A percentile compares a stretch with the other conserved stretches of the same genome.
Evolutionary conservation across 2,329 filamentous ascomycete genomes (phyloP).

Genomic region (Aureobasidium sp.): DNA sequence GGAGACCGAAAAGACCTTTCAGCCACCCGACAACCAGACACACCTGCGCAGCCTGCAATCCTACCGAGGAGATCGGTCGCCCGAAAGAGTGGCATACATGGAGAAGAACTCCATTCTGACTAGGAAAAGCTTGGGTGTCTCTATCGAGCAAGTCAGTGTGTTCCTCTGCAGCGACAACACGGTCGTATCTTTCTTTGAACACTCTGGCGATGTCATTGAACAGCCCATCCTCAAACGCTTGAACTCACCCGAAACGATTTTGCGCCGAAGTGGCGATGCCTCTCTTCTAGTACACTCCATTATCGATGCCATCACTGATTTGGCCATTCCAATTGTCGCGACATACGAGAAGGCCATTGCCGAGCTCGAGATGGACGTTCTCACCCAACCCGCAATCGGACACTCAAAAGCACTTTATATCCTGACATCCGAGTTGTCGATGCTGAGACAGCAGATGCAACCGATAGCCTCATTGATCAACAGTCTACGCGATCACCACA

Average conservation of each 20-base stretch:
- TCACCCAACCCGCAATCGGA: conserved; percentile 69
- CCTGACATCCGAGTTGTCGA: conserved; percentile 69
- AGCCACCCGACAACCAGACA: conserved; percentile 4
- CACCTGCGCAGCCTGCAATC: conserved; percentile 59
- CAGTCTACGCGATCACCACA: conserved; percentile 67
- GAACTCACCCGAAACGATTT: conserved; percentile 66
- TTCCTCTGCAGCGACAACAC: conserved; percentile 84
- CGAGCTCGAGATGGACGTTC: conserved; percentile 77
- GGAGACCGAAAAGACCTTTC: background rate
- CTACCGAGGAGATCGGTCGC: conserved; percentile 68
- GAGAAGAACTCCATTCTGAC: conserved; percentile 68
- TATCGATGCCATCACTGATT: conserved; percentile 82
- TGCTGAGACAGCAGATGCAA: conserved; percentile 72
- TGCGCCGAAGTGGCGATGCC: conserved; percentile 78
- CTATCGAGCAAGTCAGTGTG: conserved; percentile 82
- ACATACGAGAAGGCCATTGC: conserved; percentile 82
- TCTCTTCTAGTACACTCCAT: conserved; percentile 85
- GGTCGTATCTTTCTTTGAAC: conserved; percentile 87
- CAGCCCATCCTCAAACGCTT: conserved; percentile 72
- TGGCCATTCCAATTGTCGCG: conserved; percentile 77
- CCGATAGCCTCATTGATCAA: conserved; percentile 77
- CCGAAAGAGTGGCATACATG: conserved; percentile 73
- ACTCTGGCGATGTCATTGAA: conserved; percentile 77
- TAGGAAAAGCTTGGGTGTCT: conserved; percentile 61
- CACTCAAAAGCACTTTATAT: conserved; percentile 71